Conservation (phyloP, 2,329 filamentous ascomycete genomes). For the Diplodia corticola region DNA sequence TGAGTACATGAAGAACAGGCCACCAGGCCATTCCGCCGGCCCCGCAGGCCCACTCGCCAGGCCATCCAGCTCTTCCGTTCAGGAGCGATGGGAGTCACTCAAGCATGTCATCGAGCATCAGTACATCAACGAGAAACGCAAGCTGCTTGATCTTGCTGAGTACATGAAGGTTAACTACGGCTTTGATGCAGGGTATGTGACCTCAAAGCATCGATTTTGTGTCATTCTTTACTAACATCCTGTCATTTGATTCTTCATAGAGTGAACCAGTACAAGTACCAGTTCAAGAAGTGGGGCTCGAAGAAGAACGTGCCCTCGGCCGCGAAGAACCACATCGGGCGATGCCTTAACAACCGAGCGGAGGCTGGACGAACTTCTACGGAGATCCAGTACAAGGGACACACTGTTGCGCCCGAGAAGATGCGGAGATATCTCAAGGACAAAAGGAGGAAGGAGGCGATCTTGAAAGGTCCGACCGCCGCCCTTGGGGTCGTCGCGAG, state of each 20-base stretch:
- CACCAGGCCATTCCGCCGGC: too few relatives aligned
- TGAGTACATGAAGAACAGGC: constrained; percentile 24
- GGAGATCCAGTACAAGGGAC: constrained; percentile 30
- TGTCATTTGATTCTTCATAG: constrained; percentile 26
- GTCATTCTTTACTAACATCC: too few relatives aligned
- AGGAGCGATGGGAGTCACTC: constrained; percentile 25
- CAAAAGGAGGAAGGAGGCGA: constrained; percentile 21
- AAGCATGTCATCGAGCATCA: constrained; percentile 26
- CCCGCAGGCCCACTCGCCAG: too few relatives aligned
- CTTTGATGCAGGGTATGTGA: constrained; percentile 27
- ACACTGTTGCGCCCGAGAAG: constrained; percentile 31
- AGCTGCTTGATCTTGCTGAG: constrained; percentile 24
- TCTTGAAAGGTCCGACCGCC: constrained; percentile 12
- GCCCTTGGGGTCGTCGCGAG: neutral
- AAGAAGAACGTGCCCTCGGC: constrained; percentile 30
- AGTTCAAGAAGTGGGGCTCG: constrained; percentile 36
- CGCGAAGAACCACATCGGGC: constrained; percentile 29
- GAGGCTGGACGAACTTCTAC: constrained; percentile 25
- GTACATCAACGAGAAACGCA: constrained; percentile 25
- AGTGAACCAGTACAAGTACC: constrained; percentile 37
- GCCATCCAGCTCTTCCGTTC: neutral
- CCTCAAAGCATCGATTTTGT: neutral
- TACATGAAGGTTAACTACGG: constrained; percentile 24
- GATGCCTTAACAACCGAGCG: constrained; percentile 26
- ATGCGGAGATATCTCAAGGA: constrained; percentile 32